Percentiles rank a stretch among this genome's conserved stretches.
Evolutionary conservation across 1,284 basidiomycete species (phyloP).

Genomic region (Fistulinella cinereoalba): DNA sequence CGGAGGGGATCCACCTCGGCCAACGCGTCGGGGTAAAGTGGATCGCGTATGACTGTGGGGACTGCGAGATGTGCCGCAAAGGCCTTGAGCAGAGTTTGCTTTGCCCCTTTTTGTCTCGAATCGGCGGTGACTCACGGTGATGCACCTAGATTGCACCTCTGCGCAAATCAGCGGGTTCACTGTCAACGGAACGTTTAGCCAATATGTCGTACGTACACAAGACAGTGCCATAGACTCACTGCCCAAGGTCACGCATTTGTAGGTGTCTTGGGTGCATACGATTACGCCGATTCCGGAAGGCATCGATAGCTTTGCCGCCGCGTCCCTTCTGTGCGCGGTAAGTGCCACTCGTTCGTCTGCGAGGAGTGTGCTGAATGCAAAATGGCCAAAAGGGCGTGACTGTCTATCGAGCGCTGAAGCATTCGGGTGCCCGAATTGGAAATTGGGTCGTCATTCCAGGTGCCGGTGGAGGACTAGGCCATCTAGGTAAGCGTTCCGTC

Average conservation of each 20-base stretch:
- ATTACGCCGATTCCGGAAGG: conserved; percentile 76
- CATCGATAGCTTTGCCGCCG: conserved; percentile 66
- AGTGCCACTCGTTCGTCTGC: no score
- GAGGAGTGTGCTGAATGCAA: no score
- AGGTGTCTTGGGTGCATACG: conserved; percentile 63
- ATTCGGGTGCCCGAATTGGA: conserved; percentile 66
- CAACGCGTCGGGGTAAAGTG: conserved; percentile 89
- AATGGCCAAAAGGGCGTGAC: conserved; percentile 59
- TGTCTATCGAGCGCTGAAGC: conserved; percentile 82
- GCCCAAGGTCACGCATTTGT: neutral
- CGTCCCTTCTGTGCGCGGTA: conserved; percentile 81
- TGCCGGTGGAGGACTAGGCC: conserved; percentile 73
- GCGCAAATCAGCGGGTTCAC: conserved; percentile 70
- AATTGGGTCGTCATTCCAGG: conserved; percentile 83
- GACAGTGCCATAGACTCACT: no score
- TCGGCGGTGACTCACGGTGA: neutral
- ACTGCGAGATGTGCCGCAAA: conserved; percentile 75
- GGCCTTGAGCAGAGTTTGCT: conserved; percentile 61
- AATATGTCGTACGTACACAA: conserved; percentile 63
- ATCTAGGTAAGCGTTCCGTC: conserved; percentile 44
- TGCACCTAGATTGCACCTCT: conserved; percentile 51
- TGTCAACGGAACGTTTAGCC: conserved; percentile 81
- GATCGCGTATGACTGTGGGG: conserved; percentile 67
- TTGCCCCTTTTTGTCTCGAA: neutral
- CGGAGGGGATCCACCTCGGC: conserved; percentile 60